Evolutionary conservation across 2,329 filamentous ascomycete species (phyloP), one percentile per base, ranked within the genome.

Genomic region (Monosporascus sp.): DNA sequence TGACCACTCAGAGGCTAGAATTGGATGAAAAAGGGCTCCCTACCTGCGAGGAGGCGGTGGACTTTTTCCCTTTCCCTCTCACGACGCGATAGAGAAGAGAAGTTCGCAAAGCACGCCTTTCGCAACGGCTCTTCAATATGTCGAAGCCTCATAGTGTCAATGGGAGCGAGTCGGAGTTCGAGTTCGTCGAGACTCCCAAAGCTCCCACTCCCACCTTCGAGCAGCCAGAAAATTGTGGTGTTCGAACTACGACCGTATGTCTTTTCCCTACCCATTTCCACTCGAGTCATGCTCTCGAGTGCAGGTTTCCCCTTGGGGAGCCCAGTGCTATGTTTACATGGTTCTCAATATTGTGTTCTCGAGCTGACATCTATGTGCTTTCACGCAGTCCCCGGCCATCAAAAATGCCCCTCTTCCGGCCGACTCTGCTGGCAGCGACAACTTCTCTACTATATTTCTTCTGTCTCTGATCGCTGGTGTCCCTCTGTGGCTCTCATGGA

Each of bases 351-450:
- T 43, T 49, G 18, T 43, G 24, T 31, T 51, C 25, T 50, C 37
- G 41, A 39, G 31, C 18, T n/a, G 41, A 36, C 37, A 7, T 48
- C 37, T 20, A 31, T 25, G 48, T 41, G 45, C 24, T 27, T 43
- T 61, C 56, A 9, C 11, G 7, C 67, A 95, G 92, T 93, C 85
- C 66, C 87, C 90, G 35, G 76, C 90, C 57, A 97, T 97, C 76
- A 89, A 95, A 70, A 97, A 97, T 83, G 89, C 86, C 48, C 91
- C 94, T 60, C 84, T 97, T 44, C 94, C 94, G 38, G 93, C 92
- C 60, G 94, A 99, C 71, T 89, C 85, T 49, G 77, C 90, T 50
- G 89, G 91, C 60, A 85, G 82, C 72, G 90, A 96, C 62, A 86
- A 78, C 73, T 99, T 97, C 85, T 92, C 87, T 75, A 96, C 94